Conservation (phyloP, 306 rosid species). For the Sophora flavescens region DNA sequence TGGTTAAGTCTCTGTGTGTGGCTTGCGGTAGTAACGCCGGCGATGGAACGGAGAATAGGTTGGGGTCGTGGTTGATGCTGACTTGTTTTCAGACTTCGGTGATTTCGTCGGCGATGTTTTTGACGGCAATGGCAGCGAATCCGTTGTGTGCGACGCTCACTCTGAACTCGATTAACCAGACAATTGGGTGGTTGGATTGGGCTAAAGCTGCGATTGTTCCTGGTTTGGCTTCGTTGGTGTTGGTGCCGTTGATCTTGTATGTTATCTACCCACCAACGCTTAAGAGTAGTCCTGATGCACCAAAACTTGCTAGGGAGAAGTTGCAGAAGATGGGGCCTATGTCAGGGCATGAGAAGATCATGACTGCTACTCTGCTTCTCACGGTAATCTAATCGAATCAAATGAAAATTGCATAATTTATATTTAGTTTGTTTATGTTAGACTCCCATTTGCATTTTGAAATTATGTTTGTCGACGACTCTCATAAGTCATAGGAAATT, state of each 20-base stretch:
- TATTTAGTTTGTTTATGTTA: too few species aligned
- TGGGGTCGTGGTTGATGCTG: slow-evolving; percentile 97
- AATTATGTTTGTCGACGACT: slow-evolving; percentile 1
- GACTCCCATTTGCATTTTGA: slow-evolving; percentile 4
- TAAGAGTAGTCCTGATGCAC: slow-evolving; percentile 92
- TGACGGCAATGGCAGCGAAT: slow-evolving; percentile 99
- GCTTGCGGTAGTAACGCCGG: slow-evolving; percentile 97
- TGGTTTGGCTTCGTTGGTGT: slow-evolving; percentile 80
- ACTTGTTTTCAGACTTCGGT: slow-evolving; percentile 97
- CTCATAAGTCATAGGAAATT: slow-evolving; percentile 4
- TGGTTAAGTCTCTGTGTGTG: slow-evolving; percentile 87
- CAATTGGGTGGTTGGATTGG: slow-evolving; percentile 98
- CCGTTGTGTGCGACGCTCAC: slow-evolving; percentile 87
- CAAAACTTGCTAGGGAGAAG: slow-evolving; percentile 89
- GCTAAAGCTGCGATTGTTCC: slow-evolving; percentile 93
- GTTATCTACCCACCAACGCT: slow-evolving; percentile 86
- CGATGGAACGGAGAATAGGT: slow-evolving; percentile 80
- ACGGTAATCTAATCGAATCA: slow-evolving; percentile 64
- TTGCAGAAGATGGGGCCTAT: slow-evolving; percentile 92
- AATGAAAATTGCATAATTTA: too few species aligned
- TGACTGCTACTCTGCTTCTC: slow-evolving; percentile 87
- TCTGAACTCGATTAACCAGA: slow-evolving; percentile 73
- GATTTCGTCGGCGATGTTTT: slow-evolving; percentile 94
- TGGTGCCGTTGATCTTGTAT: slow-evolving; percentile 87
- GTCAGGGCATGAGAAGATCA: slow-evolving; percentile 78